These are phyloP conservation scores for Starmera stellimalicola DNA, from an alignment of 1,139 yeast species.

Conservation along the genomic window DNA sequence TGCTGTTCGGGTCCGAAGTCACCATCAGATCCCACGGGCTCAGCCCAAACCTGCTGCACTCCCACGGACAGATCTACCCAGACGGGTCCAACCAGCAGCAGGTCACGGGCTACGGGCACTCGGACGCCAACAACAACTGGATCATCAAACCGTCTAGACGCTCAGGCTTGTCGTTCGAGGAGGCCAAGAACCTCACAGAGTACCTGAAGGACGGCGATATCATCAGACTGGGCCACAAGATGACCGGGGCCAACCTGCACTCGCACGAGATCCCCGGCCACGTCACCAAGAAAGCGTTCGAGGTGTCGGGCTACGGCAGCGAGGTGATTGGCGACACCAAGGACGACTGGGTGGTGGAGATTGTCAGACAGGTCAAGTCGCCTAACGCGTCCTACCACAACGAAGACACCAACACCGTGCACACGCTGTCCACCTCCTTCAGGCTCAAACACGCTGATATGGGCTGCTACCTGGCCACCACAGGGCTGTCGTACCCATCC, in stretches of 20 bases:
- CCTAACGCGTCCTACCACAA: conserved; percentile 30
- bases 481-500: conserved; percentile 61
- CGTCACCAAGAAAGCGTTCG: conserved; percentile 42
- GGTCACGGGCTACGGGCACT: conserved; percentile 66
- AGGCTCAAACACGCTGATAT: conserved; percentile 50
- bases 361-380: conserved; percentile 47
- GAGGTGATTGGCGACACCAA: conserved; percentile 44
- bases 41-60: conserved; percentile 61
- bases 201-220: conserved; percentile 41
- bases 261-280: conserved; percentile 52
- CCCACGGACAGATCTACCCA: conserved; percentile 61
- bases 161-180: conserved; percentile 20
- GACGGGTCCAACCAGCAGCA: conserved; percentile 70
- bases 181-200: conserved; percentile 21
- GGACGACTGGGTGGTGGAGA: conserved; percentile 68
- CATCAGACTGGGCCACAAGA: conserved; percentile 45
- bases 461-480: conserved; percentile 69
- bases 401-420: conserved; percentile 36
- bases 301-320: conserved; percentile 63
- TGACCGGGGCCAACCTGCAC: conserved; percentile 47
- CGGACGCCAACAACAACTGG: conserved; percentile 63
- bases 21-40: conserved; percentile 68
- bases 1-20: conserved; percentile 51
- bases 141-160: conserved; percentile 38
- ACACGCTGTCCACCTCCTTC: conserved; percentile 64